A percentile compares a stretch with the other conserved stretches of the same genome.
Conservation (phyloP, 1,139 yeast genomes). For the Zygoascus sp. region DNA sequence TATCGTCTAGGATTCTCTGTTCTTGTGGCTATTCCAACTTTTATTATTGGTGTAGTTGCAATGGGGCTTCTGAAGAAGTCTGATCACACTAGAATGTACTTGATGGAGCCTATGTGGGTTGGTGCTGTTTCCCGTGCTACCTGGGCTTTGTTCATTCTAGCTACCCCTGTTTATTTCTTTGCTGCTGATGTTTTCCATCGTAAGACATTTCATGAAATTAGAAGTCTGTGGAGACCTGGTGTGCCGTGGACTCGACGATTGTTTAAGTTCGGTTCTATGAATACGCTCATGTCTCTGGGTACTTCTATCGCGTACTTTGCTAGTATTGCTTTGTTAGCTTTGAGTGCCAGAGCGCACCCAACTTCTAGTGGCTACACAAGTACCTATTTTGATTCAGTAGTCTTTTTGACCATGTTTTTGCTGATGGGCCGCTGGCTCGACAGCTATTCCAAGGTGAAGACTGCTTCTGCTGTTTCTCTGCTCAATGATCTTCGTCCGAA, state of each 20-base stretch:
- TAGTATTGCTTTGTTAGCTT: slow-evolving; percentile 52
- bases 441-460: slow-evolving; percentile 58
- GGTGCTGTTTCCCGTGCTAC: slow-evolving; percentile 59
- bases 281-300: slow-evolving; percentile 63
- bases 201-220: slow-evolving; percentile 58
- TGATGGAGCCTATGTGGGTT: slow-evolving; percentile 58
- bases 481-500: slow-evolving; percentile 50
- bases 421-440: slow-evolving; percentile 68
- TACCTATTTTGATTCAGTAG: slow-evolving; percentile 74
- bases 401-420: slow-evolving; percentile 65
- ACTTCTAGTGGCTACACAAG: slow-evolving; percentile 46
- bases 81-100: slow-evolving; percentile 47
- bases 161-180: slow-evolving; percentile 71
- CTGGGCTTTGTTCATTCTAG: slow-evolving; percentile 61
- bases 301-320: slow-evolving; percentile 69
- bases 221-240: slow-evolving; percentile 52
- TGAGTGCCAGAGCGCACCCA: slow-evolving; percentile 43
- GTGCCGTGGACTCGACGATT: slow-evolving; percentile 54
- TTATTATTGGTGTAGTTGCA: slow-evolving; percentile 61
- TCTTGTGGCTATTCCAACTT: slow-evolving; percentile 61
- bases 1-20: slow-evolving; percentile 49
- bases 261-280: slow-evolving; percentile 75
- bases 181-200: slow-evolving; percentile 70
- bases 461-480: slow-evolving; percentile 60
- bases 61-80: slow-evolving; percentile 54